Evolutionary conservation across 495 filamentous ascomycete genomes (phyloP).

Genomic region (Penicillium egyptiacum): DNA sequence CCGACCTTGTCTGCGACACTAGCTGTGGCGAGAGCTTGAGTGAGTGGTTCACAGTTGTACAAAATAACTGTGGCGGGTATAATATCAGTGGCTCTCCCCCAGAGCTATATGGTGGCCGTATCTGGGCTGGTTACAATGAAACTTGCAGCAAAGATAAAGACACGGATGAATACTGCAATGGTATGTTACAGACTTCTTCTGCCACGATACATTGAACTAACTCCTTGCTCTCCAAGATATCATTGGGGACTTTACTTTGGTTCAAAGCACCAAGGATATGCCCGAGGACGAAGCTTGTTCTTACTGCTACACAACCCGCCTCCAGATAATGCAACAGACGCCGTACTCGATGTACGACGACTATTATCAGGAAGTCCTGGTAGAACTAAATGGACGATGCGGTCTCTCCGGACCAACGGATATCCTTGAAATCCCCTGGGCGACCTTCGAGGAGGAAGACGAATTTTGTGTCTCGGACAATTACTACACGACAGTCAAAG

Average conservation of each 20-base stretch:
- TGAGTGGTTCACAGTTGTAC: slow-evolving; percentile 4
- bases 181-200: slow-evolving; percentile 2
- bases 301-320: slow-evolving; percentile 16
- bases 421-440: slow-evolving; percentile 1
- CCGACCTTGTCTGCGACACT: slow-evolving; percentile 6
- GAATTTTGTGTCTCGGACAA: neutral
- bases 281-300: slow-evolving; percentile 21
- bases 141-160: slow-evolving; percentile 21
- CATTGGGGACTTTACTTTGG: slow-evolving; percentile 8
- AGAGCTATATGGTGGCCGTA: slow-evolving; percentile 11
- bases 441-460: neutral
- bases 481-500: neutral
- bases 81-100: slow-evolving; percentile 7
- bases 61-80: slow-evolving; percentile 4
- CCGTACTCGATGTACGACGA: slow-evolving; percentile 23
- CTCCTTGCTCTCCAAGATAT: neutral
- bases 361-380: neutral
- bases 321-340: slow-evolving; percentile 21
- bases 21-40: neutral
- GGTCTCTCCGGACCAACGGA: neutral
- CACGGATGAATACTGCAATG: slow-evolving; percentile 8
- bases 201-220: neutral
- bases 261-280: slow-evolving; percentile 14
- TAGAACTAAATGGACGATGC: neutral
- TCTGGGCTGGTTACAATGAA: slow-evolving; percentile 22